phyloP scores from a whole-genome alignment of 2,329 filamentous ascomycete genomes.

The Xylariaceae sp. region DNA sequence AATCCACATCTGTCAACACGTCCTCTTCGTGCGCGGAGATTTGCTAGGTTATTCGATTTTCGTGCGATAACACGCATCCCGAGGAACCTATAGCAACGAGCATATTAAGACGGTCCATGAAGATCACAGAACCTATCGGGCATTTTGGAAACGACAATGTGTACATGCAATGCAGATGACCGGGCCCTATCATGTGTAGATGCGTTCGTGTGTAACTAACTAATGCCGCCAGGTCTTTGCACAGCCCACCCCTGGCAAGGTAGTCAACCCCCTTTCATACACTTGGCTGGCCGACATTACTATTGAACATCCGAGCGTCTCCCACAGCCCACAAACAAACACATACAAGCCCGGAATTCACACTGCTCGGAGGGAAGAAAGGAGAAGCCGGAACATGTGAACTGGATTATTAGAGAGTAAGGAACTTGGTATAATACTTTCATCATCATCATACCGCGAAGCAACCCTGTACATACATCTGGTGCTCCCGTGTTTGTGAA shows the following conservation, averaged over 20 bases:
- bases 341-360: constrained; percentile 1
- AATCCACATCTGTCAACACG: neutral
- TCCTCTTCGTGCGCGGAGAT: neutral
- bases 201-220: neutral
- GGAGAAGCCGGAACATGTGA: neutral
- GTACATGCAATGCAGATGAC: neutral
- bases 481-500: constrained; percentile 13
- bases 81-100: neutral
- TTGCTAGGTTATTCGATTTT: neutral
- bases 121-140: neutral
- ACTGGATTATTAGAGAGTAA: constrained; percentile 6
- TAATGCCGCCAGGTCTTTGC: neutral
- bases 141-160: neutral
- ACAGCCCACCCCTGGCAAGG: neutral
- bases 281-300: neutral
- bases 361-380: neutral
- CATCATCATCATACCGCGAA: constrained; percentile 25
- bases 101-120: neutral
- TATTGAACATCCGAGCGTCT: neutral
- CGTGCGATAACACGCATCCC: neutral
- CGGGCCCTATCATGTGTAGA: neutral
- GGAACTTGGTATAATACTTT: constrained; percentile 19
- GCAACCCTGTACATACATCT: constrained; percentile 8
- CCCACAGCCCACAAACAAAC: neutral
- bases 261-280: neutral